Evolutionary conservation across 179 eudicot species (phyloP).

Genomic region (Silene noctiflora): DNA sequence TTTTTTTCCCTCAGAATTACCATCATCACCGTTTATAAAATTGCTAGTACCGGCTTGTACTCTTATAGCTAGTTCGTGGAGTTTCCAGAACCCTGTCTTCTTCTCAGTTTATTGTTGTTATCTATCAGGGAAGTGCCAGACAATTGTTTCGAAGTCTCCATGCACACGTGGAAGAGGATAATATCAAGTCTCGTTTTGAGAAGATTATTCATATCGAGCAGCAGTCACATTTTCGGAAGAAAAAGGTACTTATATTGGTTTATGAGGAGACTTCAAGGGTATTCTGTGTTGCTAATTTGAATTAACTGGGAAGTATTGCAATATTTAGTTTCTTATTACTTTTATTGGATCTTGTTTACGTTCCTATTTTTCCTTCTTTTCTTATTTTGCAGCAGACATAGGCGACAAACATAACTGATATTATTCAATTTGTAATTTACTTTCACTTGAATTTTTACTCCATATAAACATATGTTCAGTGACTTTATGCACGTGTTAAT

Average conservation of each 20-base stretch:
- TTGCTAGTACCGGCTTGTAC: background rate
- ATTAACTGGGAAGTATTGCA: background rate
- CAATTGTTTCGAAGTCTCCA: constrained; percentile 90
- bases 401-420: background rate
- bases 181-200: constrained; percentile 87
- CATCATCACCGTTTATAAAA: background rate
- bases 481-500: too few relatives aligned
- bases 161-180: constrained; percentile 91
- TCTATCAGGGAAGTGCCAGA: constrained; percentile 84
- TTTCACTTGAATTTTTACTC: background rate
- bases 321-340: background rate
- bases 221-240: constrained; percentile 49
- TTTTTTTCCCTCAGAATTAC: background rate
- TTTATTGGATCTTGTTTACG: background rate
- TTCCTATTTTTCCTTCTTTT: constrained; percentile 4
- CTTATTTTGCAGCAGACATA: background rate
- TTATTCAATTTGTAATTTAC: background rate
- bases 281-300: background rate
- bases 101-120: constrained; percentile 12
- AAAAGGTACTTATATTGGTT: constrained; percentile 45
- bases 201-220: constrained; percentile 66
- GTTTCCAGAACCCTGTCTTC: constrained; percentile 1
- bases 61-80: constrained; percentile 1
- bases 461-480: background rate
- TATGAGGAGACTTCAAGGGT: background rate